A percentile compares a stretch with the other conserved stretches of the same genome.
phyloP scores from a whole-genome alignment of 139 green algal species.

The Microglena sp. region DNA sequence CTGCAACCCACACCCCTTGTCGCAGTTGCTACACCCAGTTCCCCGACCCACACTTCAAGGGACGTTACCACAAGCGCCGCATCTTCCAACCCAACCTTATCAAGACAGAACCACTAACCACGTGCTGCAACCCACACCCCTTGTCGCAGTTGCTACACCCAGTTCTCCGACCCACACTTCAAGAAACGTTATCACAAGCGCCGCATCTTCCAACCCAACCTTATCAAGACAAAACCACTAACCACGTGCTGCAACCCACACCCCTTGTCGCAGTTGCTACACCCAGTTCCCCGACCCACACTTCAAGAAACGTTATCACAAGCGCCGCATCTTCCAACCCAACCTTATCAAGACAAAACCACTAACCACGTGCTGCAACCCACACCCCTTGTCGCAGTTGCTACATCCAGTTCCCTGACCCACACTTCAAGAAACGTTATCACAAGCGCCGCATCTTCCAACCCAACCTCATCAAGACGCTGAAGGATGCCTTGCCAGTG shows the following conservation, averaged over 20 bases:
- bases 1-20: background rate
- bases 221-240: no score
- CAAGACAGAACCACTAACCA: no score
- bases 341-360: no score
- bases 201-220: conserved; percentile 60
- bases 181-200: conserved; percentile 70
- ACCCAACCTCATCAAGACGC: conserved; percentile 25
- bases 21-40: conserved; percentile 56
- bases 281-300: conserved; percentile 85
- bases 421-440: conserved; percentile 80
- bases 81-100: conserved; percentile 66
- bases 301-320: conserved; percentile 79
- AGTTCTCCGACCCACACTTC: conserved; percentile 86
- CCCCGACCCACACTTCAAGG: conserved; percentile 86
- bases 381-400: background rate
- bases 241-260: no score
- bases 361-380: no score
- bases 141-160: no score
- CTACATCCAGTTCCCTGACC: conserved; percentile 78
- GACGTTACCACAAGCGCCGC: conserved; percentile 68
- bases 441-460: conserved; percentile 80
- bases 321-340: conserved; percentile 74
- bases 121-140: no score
- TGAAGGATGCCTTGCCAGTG: conserved; percentile 6
- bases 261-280: conserved; percentile 1